Percentiles rank a stretch among this genome's conserved stretches.
These are phyloP conservation scores for Globisporangium acanthophoron DNA, from an alignment of 352 stramenopile genomes.

Conservation along the genomic window DNA sequence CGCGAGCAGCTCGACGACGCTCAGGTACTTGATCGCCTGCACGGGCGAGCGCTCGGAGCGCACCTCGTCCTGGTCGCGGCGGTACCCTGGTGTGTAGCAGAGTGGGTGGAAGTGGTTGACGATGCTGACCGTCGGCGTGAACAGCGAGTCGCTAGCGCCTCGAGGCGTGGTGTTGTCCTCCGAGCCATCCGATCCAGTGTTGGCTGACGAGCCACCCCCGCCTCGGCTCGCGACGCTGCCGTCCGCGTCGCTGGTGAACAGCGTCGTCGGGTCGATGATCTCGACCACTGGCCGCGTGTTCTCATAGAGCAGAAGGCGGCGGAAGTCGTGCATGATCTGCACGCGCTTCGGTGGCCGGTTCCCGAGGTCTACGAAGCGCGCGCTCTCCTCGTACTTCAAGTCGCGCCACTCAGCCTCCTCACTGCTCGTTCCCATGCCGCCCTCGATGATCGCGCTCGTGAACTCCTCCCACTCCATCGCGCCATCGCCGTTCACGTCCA, in stretches of 20 bases:
- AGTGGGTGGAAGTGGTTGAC: slow-evolving; percentile 73
- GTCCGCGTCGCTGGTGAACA: slow-evolving; percentile 33
- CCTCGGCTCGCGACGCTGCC: slow-evolving; percentile 12
- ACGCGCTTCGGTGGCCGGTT: slow-evolving; percentile 61
- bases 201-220: neutral
- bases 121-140: slow-evolving; percentile 37
- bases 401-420: slow-evolving; percentile 45
- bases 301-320: slow-evolving; percentile 54
- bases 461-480: slow-evolving; percentile 85
- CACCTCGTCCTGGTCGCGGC: slow-evolving; percentile 69
- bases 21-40: slow-evolving; percentile 69
- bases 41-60: slow-evolving; percentile 72
- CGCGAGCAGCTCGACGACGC: slow-evolving; percentile 47
- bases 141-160: slow-evolving; percentile 13
- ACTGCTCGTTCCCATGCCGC: slow-evolving; percentile 50
- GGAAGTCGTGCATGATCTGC: slow-evolving; percentile 52
- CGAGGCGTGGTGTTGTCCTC: neutral
- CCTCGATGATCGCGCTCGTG: slow-evolving; percentile 76
- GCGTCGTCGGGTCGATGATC: slow-evolving; percentile 40
- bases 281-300: slow-evolving; percentile 61
- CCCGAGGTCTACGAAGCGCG: slow-evolving; percentile 32
- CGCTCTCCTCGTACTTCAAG: slow-evolving; percentile 69
- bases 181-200: neutral
- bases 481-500: slow-evolving; percentile 75
- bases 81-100: slow-evolving; percentile 63